phyloP scores from a whole-genome alignment of 768 basidiomycete species.

The Termitomyces titanicus region DNA sequence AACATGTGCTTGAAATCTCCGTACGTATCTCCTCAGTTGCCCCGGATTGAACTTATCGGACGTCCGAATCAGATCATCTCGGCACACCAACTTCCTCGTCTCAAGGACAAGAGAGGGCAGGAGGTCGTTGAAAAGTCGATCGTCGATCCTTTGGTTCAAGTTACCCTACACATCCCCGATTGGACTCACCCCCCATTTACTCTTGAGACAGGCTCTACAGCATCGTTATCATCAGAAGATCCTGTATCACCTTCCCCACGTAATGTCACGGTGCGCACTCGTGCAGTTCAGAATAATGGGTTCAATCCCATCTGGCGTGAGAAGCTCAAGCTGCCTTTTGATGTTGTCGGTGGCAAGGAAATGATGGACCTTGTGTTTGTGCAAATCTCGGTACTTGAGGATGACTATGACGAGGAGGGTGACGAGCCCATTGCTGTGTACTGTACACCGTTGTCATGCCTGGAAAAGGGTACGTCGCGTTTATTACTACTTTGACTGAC shows the following conservation, averaged over 20 bases:
- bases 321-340: conserved; percentile 64
- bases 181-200: conserved; percentile 42
- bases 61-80: conserved; percentile 51
- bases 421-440: conserved; percentile 70
- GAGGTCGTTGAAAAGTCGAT: conserved; percentile 56
- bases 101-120: conserved; percentile 56
- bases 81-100: conserved; percentile 83
- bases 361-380: conserved; percentile 87
- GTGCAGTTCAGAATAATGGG: conserved; percentile 76
- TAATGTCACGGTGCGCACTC: conserved; percentile 54
- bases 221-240: conserved; percentile 21
- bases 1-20: conserved; percentile 61
- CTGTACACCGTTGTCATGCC: conserved; percentile 66
- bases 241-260: conserved; percentile 30
- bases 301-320: conserved; percentile 93
- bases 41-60: not conserved
- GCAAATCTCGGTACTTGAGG: conserved; percentile 69
- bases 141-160: conserved; percentile 76
- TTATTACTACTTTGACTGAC: not conserved
- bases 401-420: conserved; percentile 49
- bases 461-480: conserved; percentile 59
- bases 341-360: conserved; percentile 64
- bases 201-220: conserved; percentile 2
- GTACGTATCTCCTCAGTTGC: conserved; percentile 26
- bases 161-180: conserved; percentile 73